Percentiles rank a stretch among this genome's conserved stretches.
Evolutionary conservation across 768 basidiomycete species (phyloP).

Genomic region (Mycena latifolia): DNA sequence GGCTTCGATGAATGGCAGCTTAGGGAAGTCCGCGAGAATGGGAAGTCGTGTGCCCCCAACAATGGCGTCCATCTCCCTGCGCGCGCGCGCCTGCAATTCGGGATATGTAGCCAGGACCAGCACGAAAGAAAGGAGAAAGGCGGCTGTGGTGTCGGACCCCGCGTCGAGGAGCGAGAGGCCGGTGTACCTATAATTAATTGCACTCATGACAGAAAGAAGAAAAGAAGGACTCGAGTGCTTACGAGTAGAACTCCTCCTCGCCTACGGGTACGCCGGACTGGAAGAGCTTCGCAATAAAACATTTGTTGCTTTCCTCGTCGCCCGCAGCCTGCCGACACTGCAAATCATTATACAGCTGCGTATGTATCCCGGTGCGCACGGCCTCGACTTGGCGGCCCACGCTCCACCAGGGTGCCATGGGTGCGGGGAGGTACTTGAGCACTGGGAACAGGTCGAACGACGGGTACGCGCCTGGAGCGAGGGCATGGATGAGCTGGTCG

Average conservation of each 20-base stretch:
- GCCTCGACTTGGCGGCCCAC: neutral
- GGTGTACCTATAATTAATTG: neutral
- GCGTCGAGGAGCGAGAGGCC: conserved; percentile 10
- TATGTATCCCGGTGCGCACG: conserved; percentile 4
- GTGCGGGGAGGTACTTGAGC: conserved; percentile 14
- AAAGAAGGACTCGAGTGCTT: neutral
- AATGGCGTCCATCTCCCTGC: conserved; percentile 11
- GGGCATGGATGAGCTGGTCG: neutral
- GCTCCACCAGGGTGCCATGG: conserved; percentile 6
- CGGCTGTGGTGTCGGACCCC: no score
- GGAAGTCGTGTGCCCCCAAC: neutral
- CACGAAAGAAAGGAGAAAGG: conserved; percentile 7
- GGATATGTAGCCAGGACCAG: conserved; percentile 6
- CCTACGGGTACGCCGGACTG: neutral
- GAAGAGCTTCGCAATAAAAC: conserved; percentile 4
- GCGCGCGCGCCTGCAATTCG: conserved; percentile 14
- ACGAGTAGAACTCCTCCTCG: conserved; percentile 15
- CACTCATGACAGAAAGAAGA: no score
- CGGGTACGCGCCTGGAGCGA: neutral
- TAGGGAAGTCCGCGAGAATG: conserved; percentile 1
- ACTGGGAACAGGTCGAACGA: conserved; percentile 9
- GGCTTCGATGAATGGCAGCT: conserved; percentile 5
- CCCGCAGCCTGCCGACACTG: conserved; percentile 1
- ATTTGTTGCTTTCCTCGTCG: conserved; percentile 14
- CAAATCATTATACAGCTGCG: neutral